Base-by-base conservation (phyloP, 2,329 filamentous ascomycete species). In the Cladophialophora carrionii region DNA sequence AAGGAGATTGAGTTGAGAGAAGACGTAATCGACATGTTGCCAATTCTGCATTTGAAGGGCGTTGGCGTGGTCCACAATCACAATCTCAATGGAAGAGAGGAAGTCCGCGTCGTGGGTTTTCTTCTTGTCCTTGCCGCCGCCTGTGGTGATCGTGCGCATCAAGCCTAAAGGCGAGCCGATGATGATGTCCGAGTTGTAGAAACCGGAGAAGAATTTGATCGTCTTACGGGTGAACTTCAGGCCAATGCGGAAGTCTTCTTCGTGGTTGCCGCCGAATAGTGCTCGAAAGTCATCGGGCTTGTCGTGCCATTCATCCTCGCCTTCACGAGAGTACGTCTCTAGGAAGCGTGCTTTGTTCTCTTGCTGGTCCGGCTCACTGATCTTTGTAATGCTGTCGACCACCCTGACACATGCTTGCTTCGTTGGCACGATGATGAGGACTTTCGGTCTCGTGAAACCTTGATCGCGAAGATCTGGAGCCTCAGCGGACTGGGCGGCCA, bases 41-140 rank as follows among this genome's bases (percentile, higher is more conserved):
- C 94, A 98, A 76, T 96, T 98, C 77, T 99, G 95, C 92, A 97
- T 97, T 8, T 96, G 85, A 49, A 97, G 85, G 0, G 92, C 92
- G 77, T 98, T 93, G 12, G 92, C 90, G 78, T 98, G 93, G 76
- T 99, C 95, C 66, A 96, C 84, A 54, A 98, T 83, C 34, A 95
- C 88, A 58, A 99, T 78, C 78, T 99, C 95, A 72, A 99, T 91
- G 1, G 94, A 98, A 63, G 90, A 60, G 14, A 99, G 83, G 75
- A 96, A 99, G 77, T 99, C 95, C 72, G 87, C 88, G 75, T 98
- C 94, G 41, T 85, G 79, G 69, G 58, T 61, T 46, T 87, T 87
- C 75, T 89, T 89, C 82, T 84, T 71, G 80, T 83, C 61, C 62
- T 59, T 65, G 4, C 62, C 64, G 14, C 68, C 68, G 12, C 65